phyloP scores from a whole-genome alignment of 1,284 basidiomycete species.

The Termitomyces sp. region DNA sequence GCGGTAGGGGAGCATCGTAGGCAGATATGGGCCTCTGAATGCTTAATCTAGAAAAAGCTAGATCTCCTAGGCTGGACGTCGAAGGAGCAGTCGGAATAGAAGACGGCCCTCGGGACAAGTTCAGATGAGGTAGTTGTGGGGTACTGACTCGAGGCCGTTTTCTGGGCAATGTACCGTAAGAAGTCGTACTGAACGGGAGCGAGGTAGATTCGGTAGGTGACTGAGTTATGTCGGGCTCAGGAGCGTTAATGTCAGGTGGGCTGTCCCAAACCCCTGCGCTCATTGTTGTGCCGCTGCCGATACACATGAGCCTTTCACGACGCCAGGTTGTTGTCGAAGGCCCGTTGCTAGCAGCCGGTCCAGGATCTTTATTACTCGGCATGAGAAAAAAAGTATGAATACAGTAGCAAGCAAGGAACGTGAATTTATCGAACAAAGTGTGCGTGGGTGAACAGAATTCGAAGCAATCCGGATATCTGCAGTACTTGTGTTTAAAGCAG shows the following conservation, averaged over 20 bases:
- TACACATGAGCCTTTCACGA: constrained; percentile 46
- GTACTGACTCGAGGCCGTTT: constrained; percentile 27
- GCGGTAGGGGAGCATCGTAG: constrained; percentile 56
- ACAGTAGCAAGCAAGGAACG: neutral
- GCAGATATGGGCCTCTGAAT: constrained; percentile 63
- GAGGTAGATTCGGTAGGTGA: constrained; percentile 26
- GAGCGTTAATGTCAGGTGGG: constrained; percentile 6
- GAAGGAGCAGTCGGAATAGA: constrained; percentile 30
- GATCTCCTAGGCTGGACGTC: constrained; percentile 34
- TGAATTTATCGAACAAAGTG: neutral
- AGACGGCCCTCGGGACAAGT: constrained; percentile 28
- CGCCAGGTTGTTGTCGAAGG: constrained; percentile 45
- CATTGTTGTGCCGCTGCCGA: constrained; percentile 35
- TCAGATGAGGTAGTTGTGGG: constrained; percentile 32
- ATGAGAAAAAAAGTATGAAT: neutral
- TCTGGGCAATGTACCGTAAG: constrained; percentile 49
- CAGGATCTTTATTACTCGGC: neutral
- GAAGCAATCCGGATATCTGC: no score
- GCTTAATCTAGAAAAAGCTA: constrained; percentile 35
- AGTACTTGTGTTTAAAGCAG: no score
- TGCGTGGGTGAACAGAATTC: no score
- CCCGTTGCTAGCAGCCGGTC: constrained; percentile 13
- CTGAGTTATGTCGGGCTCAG: neutral
- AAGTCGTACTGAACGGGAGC: constrained; percentile 23
- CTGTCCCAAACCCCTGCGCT: constrained; percentile 15